Evolutionary conservation across 78 protist species (phyloP), one percentile per base, ranked within the genome.

Genomic region (Protostelium mycophagum): DNA sequence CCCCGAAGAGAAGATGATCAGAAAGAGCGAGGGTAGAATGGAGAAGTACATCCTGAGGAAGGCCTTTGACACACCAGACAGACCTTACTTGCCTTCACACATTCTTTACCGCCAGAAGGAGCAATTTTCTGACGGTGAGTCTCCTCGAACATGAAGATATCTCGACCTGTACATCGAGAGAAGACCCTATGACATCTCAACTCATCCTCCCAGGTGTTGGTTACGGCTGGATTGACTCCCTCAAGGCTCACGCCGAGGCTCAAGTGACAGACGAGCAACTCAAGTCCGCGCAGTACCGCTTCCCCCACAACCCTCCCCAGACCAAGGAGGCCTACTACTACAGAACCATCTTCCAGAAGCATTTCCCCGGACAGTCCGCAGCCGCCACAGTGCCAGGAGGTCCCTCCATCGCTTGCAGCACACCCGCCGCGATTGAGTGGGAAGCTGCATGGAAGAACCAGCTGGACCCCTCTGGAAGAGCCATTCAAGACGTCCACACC

Each of bases 41-140:
- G 98, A 97, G 89, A 97, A 97, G 91, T 85, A 86, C 87, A 73
- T 96, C 29, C 89, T 97, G 29, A 83, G 98, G 23, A 85, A 90
- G 85, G 97, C 98, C 0, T 97, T 97, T 36, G 97, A 95, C 84
- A 73, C 63, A 1, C 93, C 92, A 10, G 96, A 91, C 83, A 85
- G 88, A 88, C 97, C 97, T 35, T 97, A 94, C 88, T 94, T 97
- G 34, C 98, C 98, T 34, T 63, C 63, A 0, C 51, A 34, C 34
- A 95, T 96, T 25, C 91, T 96, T 25, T 97, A 97, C 97, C 88
- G 98, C n/a, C 97, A 96, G 89, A 97, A 97, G 95, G 98, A 97
- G 89, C 98, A 92, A 88, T 96, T 96, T 38, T 63, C 89, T 34
- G 85, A 88, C 9, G 37, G 37, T 83, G 38, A 83, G 38, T 83